A percentile compares a stretch with the other conserved stretches of the same genome.
Conservation (phyloP, 108 stramenopile genomes). For the Skeletonema potamos region DNA sequence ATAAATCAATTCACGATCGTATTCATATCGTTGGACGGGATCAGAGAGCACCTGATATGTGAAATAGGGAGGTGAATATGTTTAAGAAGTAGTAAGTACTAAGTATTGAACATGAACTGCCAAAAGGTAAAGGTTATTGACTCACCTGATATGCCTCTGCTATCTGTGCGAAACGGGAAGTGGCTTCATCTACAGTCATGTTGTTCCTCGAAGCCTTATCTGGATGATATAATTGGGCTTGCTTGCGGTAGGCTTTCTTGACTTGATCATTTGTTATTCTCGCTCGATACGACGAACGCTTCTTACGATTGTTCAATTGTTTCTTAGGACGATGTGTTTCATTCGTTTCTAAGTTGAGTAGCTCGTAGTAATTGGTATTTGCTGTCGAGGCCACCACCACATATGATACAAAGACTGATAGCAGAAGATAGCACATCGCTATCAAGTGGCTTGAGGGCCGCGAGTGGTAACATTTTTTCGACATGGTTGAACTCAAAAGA, state of each 20-base stretch:
- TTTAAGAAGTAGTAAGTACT: no score
- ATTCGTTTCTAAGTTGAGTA: conserved; percentile 32
- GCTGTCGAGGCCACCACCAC: not conserved
- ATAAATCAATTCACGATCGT: conserved; percentile 50
- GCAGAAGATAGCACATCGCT: not conserved
- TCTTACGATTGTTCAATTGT: conserved; percentile 29
- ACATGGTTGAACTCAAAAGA: not conserved
- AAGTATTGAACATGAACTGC: no score
- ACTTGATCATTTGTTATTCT: conserved; percentile 62
- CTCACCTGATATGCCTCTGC: conserved; percentile 56
- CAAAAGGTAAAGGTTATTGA: no score
- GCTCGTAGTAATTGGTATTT: conserved; percentile 35
- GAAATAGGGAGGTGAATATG: no score
- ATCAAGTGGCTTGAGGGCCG: not conserved
- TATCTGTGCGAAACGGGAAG: conserved; percentile 49
- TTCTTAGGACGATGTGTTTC: conserved; percentile 28
- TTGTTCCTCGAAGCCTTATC: conserved; percentile 72
- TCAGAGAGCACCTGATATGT: conserved; percentile 59
- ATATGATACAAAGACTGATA: not conserved
- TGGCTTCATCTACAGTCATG: conserved; percentile 29
- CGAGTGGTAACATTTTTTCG: not conserved
- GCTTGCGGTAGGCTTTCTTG: conserved; percentile 84
- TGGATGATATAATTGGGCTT: conserved; percentile 51
- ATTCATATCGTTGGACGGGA: conserved; percentile 41
- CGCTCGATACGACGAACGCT: conserved; percentile 30